These are phyloP conservation scores for Auricularia cornea DNA, from an alignment of 768 basidiomycete genomes.

Conservation along the genomic window DNA sequence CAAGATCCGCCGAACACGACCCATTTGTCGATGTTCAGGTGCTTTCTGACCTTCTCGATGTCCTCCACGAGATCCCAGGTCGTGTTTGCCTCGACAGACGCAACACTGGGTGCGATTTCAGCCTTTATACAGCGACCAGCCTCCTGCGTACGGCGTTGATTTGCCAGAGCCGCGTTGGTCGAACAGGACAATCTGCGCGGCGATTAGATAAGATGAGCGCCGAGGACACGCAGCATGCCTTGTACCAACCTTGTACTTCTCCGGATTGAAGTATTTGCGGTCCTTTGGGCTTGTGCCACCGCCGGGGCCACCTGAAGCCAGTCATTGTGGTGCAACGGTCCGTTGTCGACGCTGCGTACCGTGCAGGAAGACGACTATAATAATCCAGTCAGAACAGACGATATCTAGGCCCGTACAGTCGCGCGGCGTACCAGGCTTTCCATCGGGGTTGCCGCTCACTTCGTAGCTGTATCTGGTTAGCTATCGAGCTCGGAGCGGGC, in stretches of 20 bases:
- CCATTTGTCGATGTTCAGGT: constrained; percentile 77
- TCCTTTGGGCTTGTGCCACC: constrained; percentile 64
- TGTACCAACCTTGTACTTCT: constrained; percentile 65
- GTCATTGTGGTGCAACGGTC: no score
- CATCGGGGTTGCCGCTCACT: constrained; percentile 67
- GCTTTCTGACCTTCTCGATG: constrained; percentile 71
- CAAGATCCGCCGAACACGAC: constrained; percentile 93
- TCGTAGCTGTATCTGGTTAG: constrained; percentile 50
- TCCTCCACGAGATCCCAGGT: constrained; percentile 93
- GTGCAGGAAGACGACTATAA: constrained; percentile 68
- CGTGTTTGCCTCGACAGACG: constrained; percentile 77
- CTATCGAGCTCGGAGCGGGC: constrained; percentile 7
- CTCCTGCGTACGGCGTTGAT: constrained; percentile 63
- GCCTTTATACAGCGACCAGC: not conserved
- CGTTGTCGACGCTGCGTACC: no score
- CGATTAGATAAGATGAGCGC: not conserved
- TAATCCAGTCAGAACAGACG: not conserved
- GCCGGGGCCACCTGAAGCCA: constrained; percentile 72
- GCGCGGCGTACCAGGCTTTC: constrained; percentile 51
- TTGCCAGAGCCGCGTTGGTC: constrained; percentile 89
- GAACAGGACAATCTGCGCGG: constrained; percentile 64
- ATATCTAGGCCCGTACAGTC: not conserved
- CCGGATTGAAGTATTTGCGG: constrained; percentile 72
- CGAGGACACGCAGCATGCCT: no score
- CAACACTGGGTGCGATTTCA: constrained; percentile 40